These are phyloP conservation scores for Phaffia australis DNA, from an alignment of 768 basidiomycete species.

Conservation along the genomic window DNA sequence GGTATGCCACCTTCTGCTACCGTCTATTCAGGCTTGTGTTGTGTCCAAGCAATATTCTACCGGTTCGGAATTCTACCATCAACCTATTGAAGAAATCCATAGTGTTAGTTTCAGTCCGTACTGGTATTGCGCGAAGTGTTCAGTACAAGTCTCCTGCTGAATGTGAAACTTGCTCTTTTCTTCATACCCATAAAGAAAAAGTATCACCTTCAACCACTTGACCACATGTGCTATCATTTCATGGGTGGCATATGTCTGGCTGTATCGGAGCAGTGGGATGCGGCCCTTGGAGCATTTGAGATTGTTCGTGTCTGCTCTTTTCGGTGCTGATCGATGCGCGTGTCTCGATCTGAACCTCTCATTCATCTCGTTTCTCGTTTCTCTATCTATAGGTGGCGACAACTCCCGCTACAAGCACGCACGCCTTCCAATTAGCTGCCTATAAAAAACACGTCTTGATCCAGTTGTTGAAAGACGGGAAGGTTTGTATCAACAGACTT, in stretches of 20 bases:
- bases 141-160: too few relatives aligned
- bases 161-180: too few relatives aligned
- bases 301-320: slow-evolving; percentile 48
- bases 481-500: slow-evolving; percentile 43
- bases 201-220: slow-evolving; percentile 58
- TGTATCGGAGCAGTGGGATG: slow-evolving; percentile 54
- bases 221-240: slow-evolving; percentile 78
- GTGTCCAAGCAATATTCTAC: neutral
- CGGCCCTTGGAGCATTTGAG: slow-evolving; percentile 70
- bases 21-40: slow-evolving; percentile 1
- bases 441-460: slow-evolving; percentile 70
- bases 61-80: neutral
- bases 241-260: slow-evolving; percentile 60
- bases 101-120: neutral
- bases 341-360: slow-evolving; percentile 30
- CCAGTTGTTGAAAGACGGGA: slow-evolving; percentile 65
- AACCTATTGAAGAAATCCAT: neutral
- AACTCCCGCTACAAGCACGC: slow-evolving; percentile 45
- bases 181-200: slow-evolving; percentile 13
- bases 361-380: neutral
- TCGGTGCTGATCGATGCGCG: neutral
- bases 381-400: slow-evolving; percentile 36
- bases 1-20: neutral
- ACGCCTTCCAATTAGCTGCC: slow-evolving; percentile 71
- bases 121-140: neutral